A percentile compares a stretch with the other conserved stretches of the same genome.
These are phyloP conservation scores for Linum lewisii DNA, from an alignment of 345 rosid species.

Conservation along the genomic window DNA sequence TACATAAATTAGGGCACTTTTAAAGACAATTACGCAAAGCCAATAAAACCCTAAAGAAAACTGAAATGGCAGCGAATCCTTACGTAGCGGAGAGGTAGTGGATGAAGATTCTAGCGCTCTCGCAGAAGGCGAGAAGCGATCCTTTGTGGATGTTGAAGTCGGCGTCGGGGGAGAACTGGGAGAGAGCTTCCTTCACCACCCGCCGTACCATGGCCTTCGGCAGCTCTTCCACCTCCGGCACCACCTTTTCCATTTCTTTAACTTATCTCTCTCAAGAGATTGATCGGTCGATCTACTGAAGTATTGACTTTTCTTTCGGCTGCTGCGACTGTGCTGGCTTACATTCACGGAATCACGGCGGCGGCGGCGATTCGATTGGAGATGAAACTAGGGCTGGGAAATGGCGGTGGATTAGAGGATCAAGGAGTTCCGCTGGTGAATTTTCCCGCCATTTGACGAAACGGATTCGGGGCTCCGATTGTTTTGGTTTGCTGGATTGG, in stretches of 20 bases:
- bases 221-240: conserved; percentile 60
- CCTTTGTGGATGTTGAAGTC: conserved; percentile 53
- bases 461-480: neutral
- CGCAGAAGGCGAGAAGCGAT: conserved; percentile 56
- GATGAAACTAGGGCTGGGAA: neutral
- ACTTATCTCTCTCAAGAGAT: neutral
- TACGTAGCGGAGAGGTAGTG: conserved; percentile 72
- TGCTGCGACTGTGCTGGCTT: neutral
- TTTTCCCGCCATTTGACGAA: neutral
- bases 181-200: conserved; percentile 76
- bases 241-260: conserved; percentile 38
- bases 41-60: no score
- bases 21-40: no score
- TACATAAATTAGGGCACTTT: no score
- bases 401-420: neutral
- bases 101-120: conserved; percentile 65
- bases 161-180: conserved; percentile 54
- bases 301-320: neutral
- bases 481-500: neutral
- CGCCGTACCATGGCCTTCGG: conserved; percentile 80
- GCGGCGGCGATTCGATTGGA: neutral
- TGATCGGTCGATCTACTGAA: neutral
- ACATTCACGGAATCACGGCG: neutral
- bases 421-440: neutral
- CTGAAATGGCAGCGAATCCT: neutral